These are phyloP conservation scores for Barnettozyma salicaria DNA, from an alignment of 805 yeast species.

Conservation along the genomic window DNA sequence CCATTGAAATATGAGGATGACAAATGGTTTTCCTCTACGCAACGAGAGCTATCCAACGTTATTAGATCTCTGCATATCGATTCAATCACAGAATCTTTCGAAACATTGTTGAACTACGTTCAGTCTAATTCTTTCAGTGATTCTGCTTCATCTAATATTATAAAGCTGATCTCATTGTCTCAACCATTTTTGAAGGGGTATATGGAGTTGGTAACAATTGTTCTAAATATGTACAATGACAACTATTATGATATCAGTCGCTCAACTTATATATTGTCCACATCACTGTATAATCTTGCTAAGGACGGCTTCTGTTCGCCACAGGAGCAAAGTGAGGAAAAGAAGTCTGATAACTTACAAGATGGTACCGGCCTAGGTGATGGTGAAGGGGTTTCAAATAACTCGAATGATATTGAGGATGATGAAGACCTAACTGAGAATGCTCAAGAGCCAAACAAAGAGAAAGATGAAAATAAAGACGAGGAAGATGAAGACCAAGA, in stretches of 20 bases:
- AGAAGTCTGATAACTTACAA: slow-evolving; percentile 58
- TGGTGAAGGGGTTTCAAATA: slow-evolving; percentile 80
- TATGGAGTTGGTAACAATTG: slow-evolving; percentile 36
- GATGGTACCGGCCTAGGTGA: slow-evolving; percentile 94
- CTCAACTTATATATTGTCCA: slow-evolving; percentile 54
- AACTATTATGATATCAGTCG: slow-evolving; percentile 52
- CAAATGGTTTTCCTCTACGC: slow-evolving; percentile 57
- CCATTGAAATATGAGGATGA: slow-evolving; percentile 46
- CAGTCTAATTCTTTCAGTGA: slow-evolving; percentile 33
- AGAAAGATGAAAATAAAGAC: slow-evolving; percentile 60
- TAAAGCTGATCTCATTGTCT: slow-evolving; percentile 49
- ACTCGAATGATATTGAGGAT: slow-evolving; percentile 80
- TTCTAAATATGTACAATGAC: slow-evolving; percentile 39
- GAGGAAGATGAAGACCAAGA: slow-evolving; percentile 72
- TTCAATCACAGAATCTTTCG: slow-evolving; percentile 32
- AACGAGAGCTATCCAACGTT: slow-evolving; percentile 37
- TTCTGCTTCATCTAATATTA: slow-evolving; percentile 32
- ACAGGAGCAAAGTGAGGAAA: slow-evolving; percentile 59
- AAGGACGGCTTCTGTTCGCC: slow-evolving; percentile 92
- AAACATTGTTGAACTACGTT: slow-evolving; percentile 31
- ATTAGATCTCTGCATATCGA: slow-evolving; percentile 38
- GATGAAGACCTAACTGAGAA: slow-evolving; percentile 78
- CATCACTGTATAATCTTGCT: slow-evolving; percentile 53
- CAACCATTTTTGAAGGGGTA: slow-evolving; percentile 63
- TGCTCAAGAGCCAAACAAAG: slow-evolving; percentile 69